Percentiles rank a stretch among this genome's conserved stretches.
Evolutionary conservation across 352 stramenopile genomes (phyloP).

Genomic region (Phytophthora tubulina): DNA sequence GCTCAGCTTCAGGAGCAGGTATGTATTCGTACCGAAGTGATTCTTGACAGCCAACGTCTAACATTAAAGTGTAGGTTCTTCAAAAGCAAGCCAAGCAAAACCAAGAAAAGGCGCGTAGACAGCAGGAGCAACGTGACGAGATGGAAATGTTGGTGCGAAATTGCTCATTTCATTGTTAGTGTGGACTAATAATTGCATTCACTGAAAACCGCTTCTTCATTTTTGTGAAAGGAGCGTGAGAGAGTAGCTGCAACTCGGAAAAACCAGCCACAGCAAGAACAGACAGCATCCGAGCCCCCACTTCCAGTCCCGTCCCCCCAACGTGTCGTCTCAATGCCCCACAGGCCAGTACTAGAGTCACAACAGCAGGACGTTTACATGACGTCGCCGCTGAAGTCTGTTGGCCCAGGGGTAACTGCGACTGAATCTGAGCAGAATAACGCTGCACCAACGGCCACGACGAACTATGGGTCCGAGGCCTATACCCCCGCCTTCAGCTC

Average conservation of each 20-base stretch:
- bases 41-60: background rate
- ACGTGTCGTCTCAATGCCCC: background rate
- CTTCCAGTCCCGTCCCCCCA: conserved; percentile 5
- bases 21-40: background rate
- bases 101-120: conserved; percentile 49
- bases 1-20: conserved; percentile 76
- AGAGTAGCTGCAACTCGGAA: conserved; percentile 20
- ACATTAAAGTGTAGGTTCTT: conserved; percentile 30
- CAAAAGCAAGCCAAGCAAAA: conserved; percentile 62
- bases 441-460: background rate
- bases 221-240: conserved; percentile 25
- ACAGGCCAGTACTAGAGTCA: background rate
- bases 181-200: background rate
- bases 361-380: conserved; percentile 5
- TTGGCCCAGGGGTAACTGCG: background rate
- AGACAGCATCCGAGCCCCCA: background rate
- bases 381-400: conserved; percentile 3
- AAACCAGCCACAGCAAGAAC: conserved; percentile 28
- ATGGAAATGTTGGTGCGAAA: conserved; percentile 49
- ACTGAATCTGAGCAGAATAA: background rate
- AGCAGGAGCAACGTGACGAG: conserved; percentile 63
- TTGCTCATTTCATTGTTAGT: background rate
- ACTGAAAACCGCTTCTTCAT: background rate
- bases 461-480: background rate
- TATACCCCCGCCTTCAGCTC: conserved; percentile 44